Evolutionary conservation across 2,329 filamentous ascomycete genomes (phyloP), one percentile per base, ranked within the genome.

Genomic region (Fusarium succisae): DNA sequence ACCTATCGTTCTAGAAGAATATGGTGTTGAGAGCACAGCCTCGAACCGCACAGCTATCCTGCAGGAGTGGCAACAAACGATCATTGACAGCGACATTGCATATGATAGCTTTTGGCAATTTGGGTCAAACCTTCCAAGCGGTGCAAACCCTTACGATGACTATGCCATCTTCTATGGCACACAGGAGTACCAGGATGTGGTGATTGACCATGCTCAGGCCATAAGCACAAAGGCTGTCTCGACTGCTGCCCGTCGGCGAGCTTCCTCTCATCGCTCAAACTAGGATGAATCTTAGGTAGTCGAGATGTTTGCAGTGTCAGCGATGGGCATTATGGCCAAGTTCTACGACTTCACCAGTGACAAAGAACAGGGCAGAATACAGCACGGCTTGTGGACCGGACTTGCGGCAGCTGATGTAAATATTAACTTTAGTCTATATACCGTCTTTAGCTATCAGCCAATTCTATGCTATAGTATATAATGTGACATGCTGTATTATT

Each of bases 51-150:
- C 47, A 5, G 47, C 47, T 24, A 28, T 55, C 14, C 18, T 54
- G 5, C 17, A 43, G 11, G 22, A 61, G 18, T 61, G 38, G 28
- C 58, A 61, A 61, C 22, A 61, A n/a, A 61, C 58, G 3, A 61
- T 61, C 6, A 13, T 55, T 9, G 28, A 32, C 5, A 24, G 28
- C 8, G 47, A 54, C 2, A 55, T 54, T 44, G 47, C 58, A 9
- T 61, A 61, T 7, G 47, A 61, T 43, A 61, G 47, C 3, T 54
- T 61, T 18, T 61, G 58, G 58, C 58, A 61, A 37, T 61, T 54
- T 1, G 58, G 18, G 3, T 18, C 47, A 5, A 43, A 61, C 7
- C 8, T 61, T 28, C 10, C 47, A 11, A 43, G 26, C 35, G 58
- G 38, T 1, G 13, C 37, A 9, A 61, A 54, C 9, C 58, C 58